Evolutionary conservation across 768 basidiomycete genomes (phyloP), one percentile per base, ranked within the genome.

Genomic region (Coprinellus aureogranulatus): DNA sequence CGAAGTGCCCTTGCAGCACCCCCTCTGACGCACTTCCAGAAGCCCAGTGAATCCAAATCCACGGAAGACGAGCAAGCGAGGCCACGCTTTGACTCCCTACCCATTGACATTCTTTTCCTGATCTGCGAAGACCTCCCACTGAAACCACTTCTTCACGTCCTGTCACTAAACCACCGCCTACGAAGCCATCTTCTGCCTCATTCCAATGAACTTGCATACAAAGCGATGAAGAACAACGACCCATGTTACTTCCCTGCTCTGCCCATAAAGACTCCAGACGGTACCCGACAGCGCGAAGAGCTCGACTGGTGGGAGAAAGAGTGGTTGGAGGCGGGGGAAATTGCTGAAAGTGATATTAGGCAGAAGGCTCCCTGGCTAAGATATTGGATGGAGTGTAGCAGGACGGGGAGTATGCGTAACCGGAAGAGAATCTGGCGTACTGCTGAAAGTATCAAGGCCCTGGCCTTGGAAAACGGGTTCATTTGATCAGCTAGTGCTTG

Each of bases 371-470:
- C 53, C 18, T 54, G 53, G 53, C n/a, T 54, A 16, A 9, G 20
- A 20, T 54, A 54, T 25, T 23, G 53, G 39, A 54, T 54, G n/a
- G 10, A 50, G n/a, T 62, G 61, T 26, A 55, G 49, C 31, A 30
- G 52, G 16, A 45, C 42, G 45, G 11, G 26, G 12, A 62, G 61
- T 46, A 62, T 62, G 61, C 37, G 55, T 14, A 62, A 56, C 37
- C 61, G 61, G 14, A 51, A 37, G 46, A 39, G 59, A 39, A 60
- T 62, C 42, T 59, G 59, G 58, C 52, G 59, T 31, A 59, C 59
- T 41, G 58, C 58, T 10, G 45, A 62, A 42, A 53, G 53, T 6
- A 54, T 54, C 23, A 48, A 27, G 46, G 46, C n/a, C 8, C 8
- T 44, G 18, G 41, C 41, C 6, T 16, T 44, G 14, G 18, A 6